phyloP scores from a whole-genome alignment of 1,284 basidiomycete genomes.

The Ceratobasidium theobromae region DNA sequence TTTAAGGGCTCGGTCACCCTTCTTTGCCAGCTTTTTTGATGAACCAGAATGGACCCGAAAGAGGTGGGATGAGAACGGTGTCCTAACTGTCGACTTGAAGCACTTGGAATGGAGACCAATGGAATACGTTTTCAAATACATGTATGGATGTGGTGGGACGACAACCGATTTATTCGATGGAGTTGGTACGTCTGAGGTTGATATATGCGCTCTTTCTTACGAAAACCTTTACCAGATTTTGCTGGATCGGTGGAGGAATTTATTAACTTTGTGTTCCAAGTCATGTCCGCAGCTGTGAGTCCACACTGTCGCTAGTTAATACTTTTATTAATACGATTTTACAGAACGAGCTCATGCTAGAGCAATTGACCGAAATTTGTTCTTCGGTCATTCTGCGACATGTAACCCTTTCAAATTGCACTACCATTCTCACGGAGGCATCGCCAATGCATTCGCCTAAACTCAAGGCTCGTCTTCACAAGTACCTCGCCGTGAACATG shows the following conservation, averaged over 20 bases:
- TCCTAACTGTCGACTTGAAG: constrained; percentile 64
- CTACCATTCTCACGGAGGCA: constrained; percentile 80
- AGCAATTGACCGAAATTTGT: constrained; percentile 82
- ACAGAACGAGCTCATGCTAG: constrained; percentile 86
- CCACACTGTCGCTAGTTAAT: neutral
- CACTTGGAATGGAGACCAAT: constrained; percentile 79
- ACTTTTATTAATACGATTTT: neutral
- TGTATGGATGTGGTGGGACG: constrained; percentile 80
- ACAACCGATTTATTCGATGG: constrained; percentile 75
- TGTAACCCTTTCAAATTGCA: constrained; percentile 76
- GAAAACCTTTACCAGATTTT: constrained; percentile 54
- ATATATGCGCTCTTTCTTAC: constrained; percentile 17
- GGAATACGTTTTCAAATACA: constrained; percentile 72
- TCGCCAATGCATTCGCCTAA: constrained; percentile 73
- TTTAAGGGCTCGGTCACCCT: constrained; percentile 78
- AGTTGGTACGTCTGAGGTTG: constrained; percentile 54
- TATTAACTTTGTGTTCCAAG: constrained; percentile 84
- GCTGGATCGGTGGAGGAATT: constrained; percentile 70
- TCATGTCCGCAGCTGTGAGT: constrained; percentile 81
- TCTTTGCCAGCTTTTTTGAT: constrained; percentile 87
- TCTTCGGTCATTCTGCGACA: constrained; percentile 72
- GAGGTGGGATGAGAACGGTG: constrained; percentile 58
- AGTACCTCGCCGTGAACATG: constrained; percentile 81
- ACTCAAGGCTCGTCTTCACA: constrained; percentile 73
- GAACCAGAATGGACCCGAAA: constrained; percentile 78